Evolutionary conservation across 164 flowering plant genomes (phyloP), one percentile per base, ranked within the genome.

Genomic region (Kalanchoe fedtschenkoi): DNA sequence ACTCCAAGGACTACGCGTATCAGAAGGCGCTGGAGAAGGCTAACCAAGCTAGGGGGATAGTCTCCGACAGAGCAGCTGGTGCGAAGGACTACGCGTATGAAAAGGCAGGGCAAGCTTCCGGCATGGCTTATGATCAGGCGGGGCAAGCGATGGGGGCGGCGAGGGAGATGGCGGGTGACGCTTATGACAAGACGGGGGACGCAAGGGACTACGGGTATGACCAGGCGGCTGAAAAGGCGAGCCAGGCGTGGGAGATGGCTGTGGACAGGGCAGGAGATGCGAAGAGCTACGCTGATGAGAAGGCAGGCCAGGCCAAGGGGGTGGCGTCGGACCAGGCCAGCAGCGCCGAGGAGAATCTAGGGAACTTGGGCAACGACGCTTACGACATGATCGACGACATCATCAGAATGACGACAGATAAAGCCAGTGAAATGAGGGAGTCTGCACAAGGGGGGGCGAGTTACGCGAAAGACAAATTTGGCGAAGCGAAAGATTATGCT

Each of bases 271-370:
- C 32, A 10, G 17, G 56, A 2, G 56, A 51, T 13, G 56, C 56
- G 32, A 51, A 51, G 33, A 51, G 56, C 56, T 62, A 66, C 66
- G 81, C 75, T 19, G 44, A 71, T 2, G 30, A 76, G 7, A 76
- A 73, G 67, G 73, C 75, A 14, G 62, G 64, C 4, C 54, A 70
- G 2, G 70, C 75, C 4, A 26, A 26, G 28, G 56, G 32, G 9
- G 26, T 51, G 56, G 56, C 56, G 5, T 9, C 56, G 32, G 56
- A 47, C 2, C 21, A 47, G 54, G 51, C 65, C 13, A 24, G 65
- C 21, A 35, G 19, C 28, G 65, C 68, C 13, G n/a, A 37, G 37
- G 51, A 37, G 7, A 67, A 62, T 43, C 42, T 41, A 7, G 42
- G 39, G 16, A 26, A 68, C 34, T 58, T 58, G 6, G 55, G 66